Conservation (phyloP, 371 early-diverging fungal genomes). For the Dichotomocladium elegans region DNA sequence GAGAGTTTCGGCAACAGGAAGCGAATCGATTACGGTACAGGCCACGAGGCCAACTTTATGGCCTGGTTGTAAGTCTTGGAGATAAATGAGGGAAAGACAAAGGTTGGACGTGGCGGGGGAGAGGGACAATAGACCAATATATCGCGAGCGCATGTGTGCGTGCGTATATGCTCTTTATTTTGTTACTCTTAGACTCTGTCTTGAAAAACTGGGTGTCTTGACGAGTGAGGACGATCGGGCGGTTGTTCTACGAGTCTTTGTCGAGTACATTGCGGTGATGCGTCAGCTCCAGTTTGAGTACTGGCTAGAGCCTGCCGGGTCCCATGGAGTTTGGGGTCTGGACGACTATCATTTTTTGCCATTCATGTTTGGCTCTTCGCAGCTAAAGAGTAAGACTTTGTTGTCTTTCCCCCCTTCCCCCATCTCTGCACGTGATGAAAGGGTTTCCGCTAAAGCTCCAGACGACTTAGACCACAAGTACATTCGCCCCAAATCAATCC, state of each 20-base stretch:
- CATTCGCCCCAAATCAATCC: constrained; percentile 86
- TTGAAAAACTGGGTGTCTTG: constrained; percentile 72
- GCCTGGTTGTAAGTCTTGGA: constrained; percentile 84
- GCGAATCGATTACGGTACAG: constrained; percentile 99
- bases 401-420: too few species aligned
- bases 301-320: constrained; percentile 98
- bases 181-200: constrained; percentile 60
- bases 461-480: constrained; percentile 74
- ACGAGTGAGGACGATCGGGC: constrained; percentile 64
- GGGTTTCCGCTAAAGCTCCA: too few species aligned
- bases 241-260: constrained; percentile 81
- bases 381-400: constrained; percentile 73
- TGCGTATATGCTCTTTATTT: background rate
- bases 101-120: background rate
- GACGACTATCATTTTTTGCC: constrained; percentile 99
- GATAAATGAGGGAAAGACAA: too few species aligned
- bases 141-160: too few species aligned
- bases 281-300: constrained; percentile 88
- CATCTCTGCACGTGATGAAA: too few species aligned
- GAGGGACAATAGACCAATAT: background rate
- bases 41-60: constrained; percentile 98
- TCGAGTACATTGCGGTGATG: constrained; percentile 82
- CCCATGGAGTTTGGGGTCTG: constrained; percentile 98
- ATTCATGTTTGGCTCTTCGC: constrained; percentile 92
- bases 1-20: constrained; percentile 94